A percentile compares a stretch with the other conserved stretches of the same genome.
phyloP scores from a whole-genome alignment of 805 yeast species.

The Cyberlindnera suaveolens region DNA sequence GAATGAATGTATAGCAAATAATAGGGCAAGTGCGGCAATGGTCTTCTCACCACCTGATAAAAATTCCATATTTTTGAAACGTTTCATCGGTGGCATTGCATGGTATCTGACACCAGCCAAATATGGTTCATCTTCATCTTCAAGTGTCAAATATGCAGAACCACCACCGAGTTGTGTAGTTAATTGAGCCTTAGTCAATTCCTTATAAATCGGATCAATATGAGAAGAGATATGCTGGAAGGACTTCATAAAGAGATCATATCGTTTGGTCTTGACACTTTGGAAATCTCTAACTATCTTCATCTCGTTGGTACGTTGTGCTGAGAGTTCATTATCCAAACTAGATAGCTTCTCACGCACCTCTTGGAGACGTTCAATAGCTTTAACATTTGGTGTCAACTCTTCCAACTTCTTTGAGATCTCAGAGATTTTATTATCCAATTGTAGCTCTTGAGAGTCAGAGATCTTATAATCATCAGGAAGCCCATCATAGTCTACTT shows the following conservation, averaged over 20 bases:
- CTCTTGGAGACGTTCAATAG: slow-evolving; percentile 67
- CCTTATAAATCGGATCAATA: slow-evolving; percentile 78
- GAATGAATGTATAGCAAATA: slow-evolving; percentile 85
- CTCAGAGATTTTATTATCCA: slow-evolving; percentile 33
- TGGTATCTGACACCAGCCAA: slow-evolving; percentile 78
- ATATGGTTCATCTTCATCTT: slow-evolving; percentile 88
- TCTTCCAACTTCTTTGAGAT: slow-evolving; percentile 27
- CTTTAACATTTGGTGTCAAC: slow-evolving; percentile 77
- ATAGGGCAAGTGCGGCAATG: slow-evolving; percentile 87
- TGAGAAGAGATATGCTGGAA: slow-evolving; percentile 68
- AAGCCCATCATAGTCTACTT: slow-evolving; percentile 49
- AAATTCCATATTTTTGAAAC: slow-evolving; percentile 87
- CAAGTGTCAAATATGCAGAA: slow-evolving; percentile 82
- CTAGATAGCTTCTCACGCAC: slow-evolving; percentile 54
- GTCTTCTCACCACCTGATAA: slow-evolving; percentile 97
- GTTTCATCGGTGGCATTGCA: slow-evolving; percentile 94
- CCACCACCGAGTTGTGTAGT: slow-evolving; percentile 77
- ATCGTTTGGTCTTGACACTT: slow-evolving; percentile 52
- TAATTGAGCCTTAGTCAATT: slow-evolving; percentile 53
- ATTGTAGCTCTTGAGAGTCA: slow-evolving; percentile 22
- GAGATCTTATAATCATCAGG: slow-evolving; percentile 34
- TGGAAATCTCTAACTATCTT: slow-evolving; percentile 50
- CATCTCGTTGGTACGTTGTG: slow-evolving; percentile 55
- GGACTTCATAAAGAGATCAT: slow-evolving; percentile 59
- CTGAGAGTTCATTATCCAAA: slow-evolving; percentile 58